phyloP scores from a whole-genome alignment of 768 basidiomycete genomes.

The Phanerochaete carnosa region DNA sequence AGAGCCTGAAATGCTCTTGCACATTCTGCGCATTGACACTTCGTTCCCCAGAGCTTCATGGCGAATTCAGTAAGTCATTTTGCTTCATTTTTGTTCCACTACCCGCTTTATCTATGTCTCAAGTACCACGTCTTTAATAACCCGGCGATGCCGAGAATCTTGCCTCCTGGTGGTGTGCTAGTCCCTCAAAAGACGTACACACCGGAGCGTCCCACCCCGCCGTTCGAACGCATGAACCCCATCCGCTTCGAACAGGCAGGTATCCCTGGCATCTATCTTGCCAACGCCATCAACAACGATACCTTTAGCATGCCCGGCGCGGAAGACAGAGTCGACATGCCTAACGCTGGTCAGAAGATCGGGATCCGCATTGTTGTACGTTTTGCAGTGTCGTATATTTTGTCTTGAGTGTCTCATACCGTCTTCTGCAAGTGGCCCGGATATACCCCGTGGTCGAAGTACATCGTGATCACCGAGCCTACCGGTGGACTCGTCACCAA shows the following conservation, averaged over 20 bases:
- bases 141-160: neutral
- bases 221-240: neutral
- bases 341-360: neutral
- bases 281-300: neutral
- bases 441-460: constrained; percentile 5
- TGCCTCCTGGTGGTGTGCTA: neutral
- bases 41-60: too few species aligned
- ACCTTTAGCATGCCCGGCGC: neutral
- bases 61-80: too few species aligned
- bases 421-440: constrained; percentile 8
- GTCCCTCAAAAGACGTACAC: neutral
- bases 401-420: neutral
- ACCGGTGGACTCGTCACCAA: neutral
- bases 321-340: too few species aligned
- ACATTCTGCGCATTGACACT: too few species aligned
- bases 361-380: constrained; percentile 8
- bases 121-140: neutral
- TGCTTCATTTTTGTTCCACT: too few species aligned
- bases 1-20: too few species aligned
- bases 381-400: neutral
- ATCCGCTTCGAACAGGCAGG: neutral
- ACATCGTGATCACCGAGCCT: neutral
- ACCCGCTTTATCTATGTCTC: too few species aligned
- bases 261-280: neutral
- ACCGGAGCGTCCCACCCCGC: neutral